Percentiles rank a stretch among this genome's conserved stretches.
Evolutionary conservation across 257 asterid species (phyloP).

Genomic region (Capsicum pubescens): DNA sequence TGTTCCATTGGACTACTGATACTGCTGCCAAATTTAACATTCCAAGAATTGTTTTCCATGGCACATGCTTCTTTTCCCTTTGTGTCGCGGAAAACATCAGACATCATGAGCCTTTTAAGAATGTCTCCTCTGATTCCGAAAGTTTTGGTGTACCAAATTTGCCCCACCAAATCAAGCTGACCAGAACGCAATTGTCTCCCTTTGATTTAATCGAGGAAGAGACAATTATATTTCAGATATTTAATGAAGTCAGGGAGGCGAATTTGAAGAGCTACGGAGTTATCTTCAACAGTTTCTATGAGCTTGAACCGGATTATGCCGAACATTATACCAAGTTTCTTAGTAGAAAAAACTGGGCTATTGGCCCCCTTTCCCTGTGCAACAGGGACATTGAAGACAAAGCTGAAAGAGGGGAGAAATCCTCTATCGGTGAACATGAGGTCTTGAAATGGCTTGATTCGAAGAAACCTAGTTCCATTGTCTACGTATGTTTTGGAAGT

Average conservation of each 20-base stretch:
- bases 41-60: conserved; percentile 54
- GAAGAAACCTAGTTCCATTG: conserved; percentile 51
- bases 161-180: conserved; percentile 35
- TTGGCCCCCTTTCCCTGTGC: conserved; percentile 57
- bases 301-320: conserved; percentile 53
- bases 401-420: conserved; percentile 43
- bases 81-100: conserved; percentile 39
- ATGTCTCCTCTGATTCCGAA: conserved; percentile 51
- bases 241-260: conserved; percentile 33
- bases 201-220: not conserved
- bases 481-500: conserved; percentile 73
- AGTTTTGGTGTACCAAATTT: conserved; percentile 47
- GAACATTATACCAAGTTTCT: conserved; percentile 42
- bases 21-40: conserved; percentile 52
- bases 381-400: conserved; percentile 32
- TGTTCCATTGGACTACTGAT: conserved; percentile 54
- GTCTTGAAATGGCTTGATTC: conserved; percentile 67
- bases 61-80: conserved; percentile 44
- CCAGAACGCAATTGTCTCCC: conserved; percentile 41
- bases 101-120: conserved; percentile 42
- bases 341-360: conserved; percentile 48
- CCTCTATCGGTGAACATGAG: conserved; percentile 54
- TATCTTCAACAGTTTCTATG: conserved; percentile 56
- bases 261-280: conserved; percentile 48
- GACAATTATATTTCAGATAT: not conserved